These are phyloP conservation scores for Zygoascus meyerae DNA, from an alignment of 1,139 yeast genomes.

Conservation along the genomic window DNA sequence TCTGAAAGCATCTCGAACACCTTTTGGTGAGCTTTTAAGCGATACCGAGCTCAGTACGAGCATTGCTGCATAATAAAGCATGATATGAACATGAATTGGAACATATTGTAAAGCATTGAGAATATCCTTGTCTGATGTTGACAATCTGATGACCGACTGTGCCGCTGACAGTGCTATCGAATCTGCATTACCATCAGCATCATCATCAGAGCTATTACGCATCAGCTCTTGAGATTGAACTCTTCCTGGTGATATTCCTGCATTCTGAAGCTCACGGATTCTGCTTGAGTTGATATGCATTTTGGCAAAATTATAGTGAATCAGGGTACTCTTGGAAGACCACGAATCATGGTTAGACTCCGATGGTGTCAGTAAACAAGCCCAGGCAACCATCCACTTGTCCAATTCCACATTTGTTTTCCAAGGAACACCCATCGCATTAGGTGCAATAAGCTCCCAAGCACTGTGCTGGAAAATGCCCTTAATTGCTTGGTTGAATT, in stretches of 20 bases:
- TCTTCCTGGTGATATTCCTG: conserved; percentile 13
- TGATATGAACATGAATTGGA: conserved; percentile 65
- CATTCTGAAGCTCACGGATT: conserved; percentile 38
- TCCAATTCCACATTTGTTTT: conserved; percentile 61
- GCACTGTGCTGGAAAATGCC: conserved; percentile 57
- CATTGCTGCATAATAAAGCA: conserved; percentile 64
- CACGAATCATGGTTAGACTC: conserved; percentile 53
- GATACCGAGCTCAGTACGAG: conserved; percentile 36
- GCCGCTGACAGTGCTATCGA: conserved; percentile 58
- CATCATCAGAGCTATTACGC: conserved; percentile 13
- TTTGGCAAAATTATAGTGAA: conserved; percentile 68
- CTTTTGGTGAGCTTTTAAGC: conserved; percentile 9
- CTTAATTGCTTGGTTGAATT: conserved; percentile 60
- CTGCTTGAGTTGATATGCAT: conserved; percentile 63
- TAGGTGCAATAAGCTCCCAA: conserved; percentile 57
- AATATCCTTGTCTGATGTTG: conserved; percentile 55
- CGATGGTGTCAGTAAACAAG: conserved; percentile 59
- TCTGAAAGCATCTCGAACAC: conserved; percentile 12
- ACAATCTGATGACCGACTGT: conserved; percentile 53
- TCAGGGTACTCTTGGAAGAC: conserved; percentile 65
- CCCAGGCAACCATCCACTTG: conserved; percentile 80
- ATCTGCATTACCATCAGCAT: conserved; percentile 26
- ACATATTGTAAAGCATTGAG: conserved; percentile 53
- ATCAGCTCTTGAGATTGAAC: conserved; percentile 2
- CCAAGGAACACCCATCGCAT: conserved; percentile 62